phyloP scores from a whole-genome alignment of 768 basidiomycete genomes.

The Melanogaster broomeanus region DNA sequence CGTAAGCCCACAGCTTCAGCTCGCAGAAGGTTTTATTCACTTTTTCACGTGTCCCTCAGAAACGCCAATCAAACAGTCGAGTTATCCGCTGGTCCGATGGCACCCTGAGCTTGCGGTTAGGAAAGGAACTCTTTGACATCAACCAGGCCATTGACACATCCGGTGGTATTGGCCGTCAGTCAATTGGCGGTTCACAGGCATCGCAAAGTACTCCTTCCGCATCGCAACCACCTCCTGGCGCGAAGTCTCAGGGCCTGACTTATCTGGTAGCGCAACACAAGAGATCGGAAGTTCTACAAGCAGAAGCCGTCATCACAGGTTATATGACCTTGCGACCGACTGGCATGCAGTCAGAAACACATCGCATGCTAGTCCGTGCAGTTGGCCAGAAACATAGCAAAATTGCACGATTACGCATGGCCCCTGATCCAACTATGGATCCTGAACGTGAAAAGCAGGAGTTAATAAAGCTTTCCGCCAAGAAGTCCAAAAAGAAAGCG shows the following conservation, averaged over 20 bases:
- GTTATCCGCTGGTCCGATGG: conserved; percentile 97
- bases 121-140: conserved; percentile 93
- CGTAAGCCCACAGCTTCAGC: conserved; percentile 49
- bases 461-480: conserved; percentile 60
- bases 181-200: conserved; percentile 47
- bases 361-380: conserved; percentile 84
- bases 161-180: conserved; percentile 60
- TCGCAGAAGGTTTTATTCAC: neutral
- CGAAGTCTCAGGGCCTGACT: conserved; percentile 73
- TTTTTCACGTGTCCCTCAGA: conserved; percentile 42
- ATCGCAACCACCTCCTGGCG: conserved; percentile 35
- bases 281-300: conserved; percentile 81
- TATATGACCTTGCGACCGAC: conserved; percentile 84
- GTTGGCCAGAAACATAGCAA: conserved; percentile 86
- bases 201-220: conserved; percentile 43
- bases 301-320: conserved; percentile 81
- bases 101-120: conserved; percentile 83
- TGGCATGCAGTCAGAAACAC: conserved; percentile 88
- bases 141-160: conserved; percentile 78
- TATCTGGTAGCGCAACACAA: conserved; percentile 92
- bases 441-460: conserved; percentile 76
- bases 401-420: conserved; percentile 76
- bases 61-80: conserved; percentile 85
- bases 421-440: conserved; percentile 74
- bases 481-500: conserved; percentile 60